Conservation (phyloP, 192 early-diverging fungal genomes). For the Funneliformis mosseae region DNA sequence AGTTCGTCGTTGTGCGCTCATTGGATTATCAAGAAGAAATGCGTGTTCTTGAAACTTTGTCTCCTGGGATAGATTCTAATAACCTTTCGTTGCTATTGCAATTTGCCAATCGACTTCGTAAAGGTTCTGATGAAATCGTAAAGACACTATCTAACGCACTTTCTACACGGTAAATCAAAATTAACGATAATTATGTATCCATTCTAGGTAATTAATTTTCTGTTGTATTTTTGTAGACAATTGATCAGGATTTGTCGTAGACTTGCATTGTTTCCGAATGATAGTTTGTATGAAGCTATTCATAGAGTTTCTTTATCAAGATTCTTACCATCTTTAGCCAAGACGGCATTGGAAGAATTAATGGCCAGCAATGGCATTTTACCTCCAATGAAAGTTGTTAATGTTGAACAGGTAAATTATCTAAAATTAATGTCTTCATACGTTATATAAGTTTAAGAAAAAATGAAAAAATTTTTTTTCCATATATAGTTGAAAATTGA, state of each 20-base stretch:
- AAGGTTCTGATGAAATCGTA: conserved; percentile 61
- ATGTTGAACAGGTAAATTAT: conserved; percentile 40
- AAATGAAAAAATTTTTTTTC: background rate
- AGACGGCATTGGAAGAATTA: conserved; percentile 64
- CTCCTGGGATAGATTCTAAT: conserved; percentile 53
- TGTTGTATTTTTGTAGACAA: conserved; percentile 50
- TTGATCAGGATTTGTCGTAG: conserved; percentile 72
- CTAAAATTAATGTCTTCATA: background rate
- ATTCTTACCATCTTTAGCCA: conserved; percentile 71
- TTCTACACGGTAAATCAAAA: conserved; percentile 61
- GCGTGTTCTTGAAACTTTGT: conserved; percentile 49
- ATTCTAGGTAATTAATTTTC: background rate
- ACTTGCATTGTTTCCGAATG: conserved; percentile 62
- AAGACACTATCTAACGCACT: conserved; percentile 59
- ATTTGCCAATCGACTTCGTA: conserved; percentile 63
- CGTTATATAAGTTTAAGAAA: background rate
- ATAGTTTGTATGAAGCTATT: conserved; percentile 63
- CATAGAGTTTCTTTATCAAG: conserved; percentile 68
- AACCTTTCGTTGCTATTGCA: conserved; percentile 47
- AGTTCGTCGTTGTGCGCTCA: conserved; percentile 65
- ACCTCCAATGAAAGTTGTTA: conserved; percentile 36
- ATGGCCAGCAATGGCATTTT: conserved; percentile 59
- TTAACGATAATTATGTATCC: background rate
- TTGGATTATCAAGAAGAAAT: conserved; percentile 58
- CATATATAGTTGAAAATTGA: conserved; percentile 46